Conservation (phyloP, 2,329 filamentous ascomycete genomes). For the Penicillium janthinellum region DNA sequence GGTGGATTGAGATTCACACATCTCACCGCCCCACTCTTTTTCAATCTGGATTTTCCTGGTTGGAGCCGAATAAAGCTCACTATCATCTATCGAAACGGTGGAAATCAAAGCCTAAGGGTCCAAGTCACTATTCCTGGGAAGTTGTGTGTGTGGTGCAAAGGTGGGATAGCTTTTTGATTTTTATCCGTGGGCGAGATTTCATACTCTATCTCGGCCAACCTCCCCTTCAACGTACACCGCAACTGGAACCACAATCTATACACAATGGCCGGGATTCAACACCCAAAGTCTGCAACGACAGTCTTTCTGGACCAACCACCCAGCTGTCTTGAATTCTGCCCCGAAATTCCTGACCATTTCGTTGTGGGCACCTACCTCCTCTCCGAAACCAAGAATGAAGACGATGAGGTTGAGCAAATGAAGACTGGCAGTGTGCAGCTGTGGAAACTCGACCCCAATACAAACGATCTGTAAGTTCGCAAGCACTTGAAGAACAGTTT, state of each 20-base stretch:
- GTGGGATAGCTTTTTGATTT: too few relatives aligned
- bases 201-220: background rate
- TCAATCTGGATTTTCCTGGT: background rate
- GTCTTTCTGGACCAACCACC: constrained; percentile 47
- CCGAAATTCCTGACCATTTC: constrained; percentile 61
- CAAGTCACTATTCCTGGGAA: background rate
- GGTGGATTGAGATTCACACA: background rate
- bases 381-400: constrained; percentile 34
- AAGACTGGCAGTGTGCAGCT: constrained; percentile 75
- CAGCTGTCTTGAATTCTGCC: constrained; percentile 49
- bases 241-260: background rate
- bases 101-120: too few relatives aligned
- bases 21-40: background rate
- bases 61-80: background rate
- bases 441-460: constrained; percentile 54
- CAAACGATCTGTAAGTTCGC: constrained; percentile 31
- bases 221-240: background rate
- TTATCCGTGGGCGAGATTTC: too few relatives aligned
- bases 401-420: constrained; percentile 52
- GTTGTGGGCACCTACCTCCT: constrained; percentile 85
- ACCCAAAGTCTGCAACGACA: constrained; percentile 36
- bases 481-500: background rate
- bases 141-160: too few relatives aligned
- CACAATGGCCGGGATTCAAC: constrained; percentile 24
- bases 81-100: background rate